Percentiles rank a stretch among this genome's conserved stretches.
Evolutionary conservation across 2,329 filamentous ascomycete genomes (phyloP).

Genomic region (Herpotrichia juniperi): DNA sequence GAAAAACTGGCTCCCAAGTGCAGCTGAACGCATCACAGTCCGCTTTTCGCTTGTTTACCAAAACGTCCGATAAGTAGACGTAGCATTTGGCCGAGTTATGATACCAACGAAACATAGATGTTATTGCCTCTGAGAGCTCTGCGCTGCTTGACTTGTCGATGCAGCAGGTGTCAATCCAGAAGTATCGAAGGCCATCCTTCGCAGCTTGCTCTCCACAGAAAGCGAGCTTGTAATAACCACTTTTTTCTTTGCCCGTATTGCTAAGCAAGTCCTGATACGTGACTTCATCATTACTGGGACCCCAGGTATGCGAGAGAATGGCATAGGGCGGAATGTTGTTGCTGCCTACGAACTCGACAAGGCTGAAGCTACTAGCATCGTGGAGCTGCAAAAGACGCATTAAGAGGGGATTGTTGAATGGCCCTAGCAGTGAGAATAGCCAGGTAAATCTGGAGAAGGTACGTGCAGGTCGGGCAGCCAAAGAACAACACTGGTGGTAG

Average conservation of each 20-base stretch:
- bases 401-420: too few relatives aligned
- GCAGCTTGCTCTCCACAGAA: slow-evolving; percentile 26
- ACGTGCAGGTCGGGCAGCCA: too few relatives aligned
- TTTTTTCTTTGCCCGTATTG: slow-evolving; percentile 16
- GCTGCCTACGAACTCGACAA: too few relatives aligned
- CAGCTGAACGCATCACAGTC: neutral
- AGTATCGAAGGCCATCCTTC: slow-evolving; percentile 24
- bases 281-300: slow-evolving; percentile 27
- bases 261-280: slow-evolving; percentile 28
- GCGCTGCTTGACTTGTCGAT: slow-evolving; percentile 22
- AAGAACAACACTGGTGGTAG: too few relatives aligned
- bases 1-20: slow-evolving; percentile 21
- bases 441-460: too few relatives aligned
- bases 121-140: slow-evolving; percentile 21
- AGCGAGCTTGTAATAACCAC: slow-evolving; percentile 21
- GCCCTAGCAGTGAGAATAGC: too few relatives aligned
- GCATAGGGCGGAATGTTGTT: slow-evolving; percentile 23
- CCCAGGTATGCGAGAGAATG: slow-evolving; percentile 45
- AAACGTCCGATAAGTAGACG: slow-evolving; percentile 25
- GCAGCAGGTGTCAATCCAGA: slow-evolving; percentile 30
- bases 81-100: slow-evolving; percentile 22
- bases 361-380: too few relatives aligned
- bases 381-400: too few relatives aligned
- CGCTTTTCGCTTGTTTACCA: slow-evolving; percentile 2
- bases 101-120: slow-evolving; percentile 25